Evolutionary conservation across 1,139 yeast species (phyloP), one percentile per base, ranked within the genome.

Genomic region (Kodamaea anthophila): DNA sequence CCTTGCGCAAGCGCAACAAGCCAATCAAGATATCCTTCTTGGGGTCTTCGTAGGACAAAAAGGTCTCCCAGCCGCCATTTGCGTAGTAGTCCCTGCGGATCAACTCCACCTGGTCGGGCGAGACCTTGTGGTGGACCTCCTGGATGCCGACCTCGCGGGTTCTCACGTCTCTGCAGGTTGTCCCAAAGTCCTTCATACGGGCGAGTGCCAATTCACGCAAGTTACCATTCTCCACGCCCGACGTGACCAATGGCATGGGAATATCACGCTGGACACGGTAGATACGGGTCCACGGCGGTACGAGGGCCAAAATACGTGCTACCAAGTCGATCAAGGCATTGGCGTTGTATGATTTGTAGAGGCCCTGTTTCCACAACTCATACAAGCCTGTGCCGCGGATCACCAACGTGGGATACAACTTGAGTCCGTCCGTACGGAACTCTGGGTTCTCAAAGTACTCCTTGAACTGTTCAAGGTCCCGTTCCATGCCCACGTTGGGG

Each of bases 241-340:
- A 84, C 1, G 96, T 84, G 24, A 91, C 99, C 44, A 91, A 68
- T 0, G 99, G 99, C 99, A 91, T 91, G 15, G 99, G 99, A 34
- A 91, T 91, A 70, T 91, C 99, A 65, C 99, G 74, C 61, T 91
- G 99, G 18, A 91, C 98, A 55, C 99, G 77, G 58, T 91, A 91
- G 44, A 91, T 91, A 62, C 99, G 79, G 4, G 99, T 91, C 99
- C 99, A 91, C 6, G 99, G 99, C 18, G 99, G 98, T 4, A 91
- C 97, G 40, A 91, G 65, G 0, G 97, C 96, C 64, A 91, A 64
- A 33, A 91, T 91, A 47, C 97, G 74, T 0, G 98, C 98, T 28
- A 91, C 96, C 39, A 91, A 65, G 53, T 91, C 99, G 30, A 91
- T 84, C 47, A 91, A 69, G 5, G 93, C 96, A 50, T 87, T 86